Base-by-base conservation (phyloP, 2,329 filamentous ascomycete species). In the Rhynchosporium graminicola region DNA sequence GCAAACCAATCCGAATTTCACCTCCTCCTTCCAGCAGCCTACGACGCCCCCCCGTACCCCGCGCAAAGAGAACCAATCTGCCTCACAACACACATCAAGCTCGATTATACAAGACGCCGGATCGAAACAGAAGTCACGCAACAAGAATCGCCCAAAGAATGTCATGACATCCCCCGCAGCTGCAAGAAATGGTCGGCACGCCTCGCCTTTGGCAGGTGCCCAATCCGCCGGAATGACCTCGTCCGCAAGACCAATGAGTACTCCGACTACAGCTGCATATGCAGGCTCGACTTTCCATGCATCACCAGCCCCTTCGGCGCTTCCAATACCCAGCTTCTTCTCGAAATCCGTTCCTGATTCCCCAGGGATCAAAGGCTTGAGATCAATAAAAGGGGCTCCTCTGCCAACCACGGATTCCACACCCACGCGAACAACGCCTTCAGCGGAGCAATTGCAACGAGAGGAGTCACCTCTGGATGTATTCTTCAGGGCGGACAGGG, bases 271-370 rank as follows among this genome's bases (percentile, higher is more conserved):
- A 42, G 57, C 69, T 40, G 71, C 69, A 10, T 99, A 97, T 77
- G 95, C 95, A 45, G 95, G 94, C 13, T 90, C 94, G 40, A 96
- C 92, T 4, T 99, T 98, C 75, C 93, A 97, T 76, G 91, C 92
- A 46, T 98, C 95, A 8, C 95, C 95, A 26, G 94, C 93, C 1
- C 90, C 95, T 0, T 96, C 92, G 8, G 87, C 92, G 29, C 81
- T 99, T 38, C 95, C 95, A 0, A 89, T 97, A 63, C 95, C 95
- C 10, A 96, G 89, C 72, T 97, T 97, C 75, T 85, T 90, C 65
- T 88, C 89, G 33, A 93, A 89, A 71, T 87, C 91, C 0, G 82
- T 90, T 12, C 87, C 87, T 3, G 87, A 89, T 62, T 87, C 87
- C 3, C 85, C 77, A 13, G 76, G 76, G 26, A 74, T 77, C 65